Percentiles rank a stretch among this genome's conserved stretches.
These are phyloP conservation scores for Solanum hybrid DNA, from an alignment of 305 asterid species.

Conservation along the genomic window DNA sequence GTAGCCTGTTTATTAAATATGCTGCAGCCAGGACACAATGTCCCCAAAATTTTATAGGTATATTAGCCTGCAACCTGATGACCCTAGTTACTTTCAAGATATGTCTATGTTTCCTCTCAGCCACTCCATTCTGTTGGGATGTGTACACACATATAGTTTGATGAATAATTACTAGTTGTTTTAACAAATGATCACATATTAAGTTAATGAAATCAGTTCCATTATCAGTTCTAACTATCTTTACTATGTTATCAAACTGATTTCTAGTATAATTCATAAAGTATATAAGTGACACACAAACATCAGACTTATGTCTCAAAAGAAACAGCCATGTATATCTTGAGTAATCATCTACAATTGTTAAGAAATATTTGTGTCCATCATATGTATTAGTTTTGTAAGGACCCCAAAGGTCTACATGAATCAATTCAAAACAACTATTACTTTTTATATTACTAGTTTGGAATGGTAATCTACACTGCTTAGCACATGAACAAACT, in stretches of 20 bases:
- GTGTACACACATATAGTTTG: neutral
- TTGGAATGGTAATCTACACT: neutral
- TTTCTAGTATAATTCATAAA: neutral
- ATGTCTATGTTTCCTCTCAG: neutral
- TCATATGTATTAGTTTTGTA: neutral
- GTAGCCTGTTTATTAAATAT: neutral
- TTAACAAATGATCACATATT: neutral
- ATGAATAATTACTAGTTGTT: neutral
- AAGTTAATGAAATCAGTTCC: neutral
- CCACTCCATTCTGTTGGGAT: neutral
- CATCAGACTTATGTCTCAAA: neutral
- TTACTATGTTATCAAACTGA: neutral
- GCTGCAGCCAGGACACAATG: neutral
- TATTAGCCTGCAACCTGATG: neutral
- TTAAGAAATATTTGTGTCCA: neutral
- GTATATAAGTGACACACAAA: neutral
- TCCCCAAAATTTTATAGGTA: neutral
- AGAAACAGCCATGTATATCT: neutral
- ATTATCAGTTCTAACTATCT: neutral
- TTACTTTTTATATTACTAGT: neutral
- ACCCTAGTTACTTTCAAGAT: neutral
- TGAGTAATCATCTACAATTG: neutral
- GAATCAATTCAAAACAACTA: neutral
- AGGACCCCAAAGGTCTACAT: neutral
- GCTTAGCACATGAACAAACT: neutral